phyloP scores from a whole-genome alignment of 352 stramenopile genomes.

The Poterioochromonas sp. region DNA sequence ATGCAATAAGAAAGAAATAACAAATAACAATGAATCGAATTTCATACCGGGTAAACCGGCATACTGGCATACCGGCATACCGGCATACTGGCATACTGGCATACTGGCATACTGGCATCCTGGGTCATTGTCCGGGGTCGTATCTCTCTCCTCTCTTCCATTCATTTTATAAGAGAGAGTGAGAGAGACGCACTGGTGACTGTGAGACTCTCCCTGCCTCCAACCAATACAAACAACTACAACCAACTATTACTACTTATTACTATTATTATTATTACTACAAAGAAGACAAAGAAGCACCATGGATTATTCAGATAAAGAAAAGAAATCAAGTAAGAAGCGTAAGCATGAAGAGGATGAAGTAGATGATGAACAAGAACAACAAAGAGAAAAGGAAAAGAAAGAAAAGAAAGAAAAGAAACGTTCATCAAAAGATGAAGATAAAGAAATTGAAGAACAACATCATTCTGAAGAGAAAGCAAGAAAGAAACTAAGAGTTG shows the following conservation, averaged over 20 bases:
- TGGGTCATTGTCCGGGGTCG: too few relatives aligned
- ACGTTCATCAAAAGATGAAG: neutral
- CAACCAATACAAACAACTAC: too few relatives aligned
- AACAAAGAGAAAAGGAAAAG: conserved; percentile 27
- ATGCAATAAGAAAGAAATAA: conserved; percentile 5
- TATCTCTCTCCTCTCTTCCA: too few relatives aligned
- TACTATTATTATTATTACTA: too few relatives aligned
- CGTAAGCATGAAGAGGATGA: conserved; percentile 12
- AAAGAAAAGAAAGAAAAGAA: conserved; percentile 23
- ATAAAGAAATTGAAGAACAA: conserved; percentile 1
- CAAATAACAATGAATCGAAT: conserved; percentile 13
- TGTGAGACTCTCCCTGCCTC: too few relatives aligned
- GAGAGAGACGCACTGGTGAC: too few relatives aligned
- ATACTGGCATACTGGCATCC: too few relatives aligned
- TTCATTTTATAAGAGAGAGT: too few relatives aligned
- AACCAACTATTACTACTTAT: too few relatives aligned
- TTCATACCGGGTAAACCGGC: too few relatives aligned
- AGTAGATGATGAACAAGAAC: conserved; percentile 27
- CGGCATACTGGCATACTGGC: too few relatives aligned
- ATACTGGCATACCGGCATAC: too few relatives aligned
- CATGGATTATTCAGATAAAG: neutral
- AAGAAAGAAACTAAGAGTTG: neutral
- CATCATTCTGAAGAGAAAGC: neutral
- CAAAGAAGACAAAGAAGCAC: conserved; percentile 19
- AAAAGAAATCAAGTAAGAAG: neutral